phyloP scores from a whole-genome alignment of 768 basidiomycete species.

The Kwoniella botswanensis region DNA sequence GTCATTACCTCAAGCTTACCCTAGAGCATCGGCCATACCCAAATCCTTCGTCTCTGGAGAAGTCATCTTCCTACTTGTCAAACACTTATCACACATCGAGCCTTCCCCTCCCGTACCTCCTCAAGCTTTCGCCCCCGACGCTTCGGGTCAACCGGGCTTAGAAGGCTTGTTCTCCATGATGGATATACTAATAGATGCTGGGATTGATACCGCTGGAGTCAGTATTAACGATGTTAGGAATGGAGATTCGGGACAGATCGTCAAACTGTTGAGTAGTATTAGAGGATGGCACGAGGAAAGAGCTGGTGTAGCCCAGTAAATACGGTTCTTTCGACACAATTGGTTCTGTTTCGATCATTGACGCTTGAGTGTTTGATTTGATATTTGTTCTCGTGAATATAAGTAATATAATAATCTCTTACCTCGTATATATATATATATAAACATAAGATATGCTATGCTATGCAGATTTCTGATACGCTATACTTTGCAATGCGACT shows the following conservation, averaged over 20 bases:
- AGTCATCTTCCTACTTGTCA: slow-evolving; percentile 80
- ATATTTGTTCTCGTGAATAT: neutral
- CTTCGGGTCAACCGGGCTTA: slow-evolving; percentile 73
- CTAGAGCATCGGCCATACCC: slow-evolving; percentile 62
- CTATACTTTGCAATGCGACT: neutral
- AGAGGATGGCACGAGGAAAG: slow-evolving; percentile 26
- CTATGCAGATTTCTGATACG: neutral
- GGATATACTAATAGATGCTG: slow-evolving; percentile 90
- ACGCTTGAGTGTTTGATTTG: neutral
- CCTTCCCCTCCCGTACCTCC: slow-evolving; percentile 72
- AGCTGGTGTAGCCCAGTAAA: slow-evolving; percentile 16
- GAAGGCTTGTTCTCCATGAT: slow-evolving; percentile 87
- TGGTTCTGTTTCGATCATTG: no score
- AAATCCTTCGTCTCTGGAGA: slow-evolving; percentile 66
- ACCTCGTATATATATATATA: slow-evolving; percentile 4
- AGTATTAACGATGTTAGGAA: slow-evolving; percentile 91
- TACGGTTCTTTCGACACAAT: neutral
- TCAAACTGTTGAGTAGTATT: slow-evolving; percentile 70
- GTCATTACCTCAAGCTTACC: slow-evolving; percentile 68
- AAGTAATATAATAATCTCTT: neutral
- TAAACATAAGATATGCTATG: slow-evolving; percentile 13
- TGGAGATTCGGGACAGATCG: slow-evolving; percentile 78
- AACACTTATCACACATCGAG: slow-evolving; percentile 59
- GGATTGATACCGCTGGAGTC: slow-evolving; percentile 83
- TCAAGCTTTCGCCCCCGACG: slow-evolving; percentile 72